These are phyloP conservation scores for Hysterium pulicare DNA, from an alignment of 2,329 filamentous ascomycete species.

Conservation along the genomic window DNA sequence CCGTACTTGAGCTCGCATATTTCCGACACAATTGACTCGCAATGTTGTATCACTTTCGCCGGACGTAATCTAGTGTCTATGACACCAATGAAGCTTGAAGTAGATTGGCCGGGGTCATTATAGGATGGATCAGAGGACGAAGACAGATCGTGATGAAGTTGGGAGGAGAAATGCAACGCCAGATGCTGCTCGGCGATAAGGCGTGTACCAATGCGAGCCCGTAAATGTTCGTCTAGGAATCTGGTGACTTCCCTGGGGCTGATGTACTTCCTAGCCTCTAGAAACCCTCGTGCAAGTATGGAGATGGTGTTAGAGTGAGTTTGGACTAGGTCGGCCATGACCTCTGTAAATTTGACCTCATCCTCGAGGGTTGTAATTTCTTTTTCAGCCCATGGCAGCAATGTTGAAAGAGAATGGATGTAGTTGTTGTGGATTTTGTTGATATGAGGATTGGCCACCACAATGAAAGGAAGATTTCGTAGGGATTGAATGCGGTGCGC, in stretches of 20 bases:
- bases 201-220: slow-evolving; percentile 88
- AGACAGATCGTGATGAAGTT: slow-evolving; percentile 63
- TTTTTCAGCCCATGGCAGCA: slow-evolving; percentile 77
- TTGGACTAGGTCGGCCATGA: slow-evolving; percentile 90
- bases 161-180: slow-evolving; percentile 73
- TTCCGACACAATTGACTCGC: slow-evolving; percentile 87
- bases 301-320: slow-evolving; percentile 95
- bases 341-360: slow-evolving; percentile 86
- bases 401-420: slow-evolving; percentile 82
- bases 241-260: slow-evolving; percentile 75
- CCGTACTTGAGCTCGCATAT: slow-evolving; percentile 97
- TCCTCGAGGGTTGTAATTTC: slow-evolving; percentile 76
- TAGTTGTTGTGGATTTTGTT: slow-evolving; percentile 95
- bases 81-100: slow-evolving; percentile 77
- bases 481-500: slow-evolving; percentile 92
- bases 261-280: slow-evolving; percentile 92
- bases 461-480: slow-evolving; percentile 92
- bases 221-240: slow-evolving; percentile 90
- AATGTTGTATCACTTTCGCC: slow-evolving; percentile 74
- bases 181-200: slow-evolving; percentile 97
- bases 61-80: slow-evolving; percentile 89
- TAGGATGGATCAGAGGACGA: neutral
- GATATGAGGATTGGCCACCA: slow-evolving; percentile 96
- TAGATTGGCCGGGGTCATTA: slow-evolving; percentile 39
- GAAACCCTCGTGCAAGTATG: slow-evolving; percentile 83